Conservation (phyloP, 1,139 yeast species). For the Nakaseomyces delphensis region DNA sequence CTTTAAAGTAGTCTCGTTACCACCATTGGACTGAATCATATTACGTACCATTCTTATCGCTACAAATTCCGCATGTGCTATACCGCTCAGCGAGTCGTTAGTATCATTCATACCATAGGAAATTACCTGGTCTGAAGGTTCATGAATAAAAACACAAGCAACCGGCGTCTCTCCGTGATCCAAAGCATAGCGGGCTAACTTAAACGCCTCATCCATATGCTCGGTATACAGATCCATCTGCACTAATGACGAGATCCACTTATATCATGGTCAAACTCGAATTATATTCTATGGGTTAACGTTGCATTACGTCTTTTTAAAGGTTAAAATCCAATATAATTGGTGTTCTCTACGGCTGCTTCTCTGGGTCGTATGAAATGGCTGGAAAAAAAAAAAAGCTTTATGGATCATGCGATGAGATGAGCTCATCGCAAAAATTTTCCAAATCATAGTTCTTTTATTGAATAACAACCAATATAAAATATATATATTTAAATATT, state of each 20-base stretch:
- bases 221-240: slow-evolving; percentile 12
- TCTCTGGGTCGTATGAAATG: slow-evolving; percentile 2
- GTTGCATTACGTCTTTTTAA: too few species aligned
- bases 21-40: slow-evolving; percentile 16
- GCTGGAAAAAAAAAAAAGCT: too few species aligned
- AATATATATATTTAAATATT: too few species aligned
- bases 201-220: slow-evolving; percentile 45
- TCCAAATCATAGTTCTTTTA: not conserved
- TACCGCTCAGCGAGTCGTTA: slow-evolving; percentile 75
- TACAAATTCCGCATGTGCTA: slow-evolving; percentile 85
- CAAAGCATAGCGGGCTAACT: slow-evolving; percentile 49
- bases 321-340: not conserved
- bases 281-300: too few species aligned
- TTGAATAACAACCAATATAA: too few species aligned
- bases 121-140: slow-evolving; percentile 40
- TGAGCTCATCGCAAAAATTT: slow-evolving; percentile 16
- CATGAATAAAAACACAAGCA: slow-evolving; percentile 54
- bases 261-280: too few species aligned
- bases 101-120: slow-evolving; percentile 84
- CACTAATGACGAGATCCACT: too few species aligned
- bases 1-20: slow-evolving; percentile 12
- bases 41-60: slow-evolving; percentile 54
- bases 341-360: not conserved
- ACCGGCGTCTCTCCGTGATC: slow-evolving; percentile 62
- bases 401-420: slow-evolving; percentile 6